These are phyloP conservation scores for Ophiocordyceps sinensis DNA, from an alignment of 2,329 filamentous ascomycete species.

Conservation along the genomic window DNA sequence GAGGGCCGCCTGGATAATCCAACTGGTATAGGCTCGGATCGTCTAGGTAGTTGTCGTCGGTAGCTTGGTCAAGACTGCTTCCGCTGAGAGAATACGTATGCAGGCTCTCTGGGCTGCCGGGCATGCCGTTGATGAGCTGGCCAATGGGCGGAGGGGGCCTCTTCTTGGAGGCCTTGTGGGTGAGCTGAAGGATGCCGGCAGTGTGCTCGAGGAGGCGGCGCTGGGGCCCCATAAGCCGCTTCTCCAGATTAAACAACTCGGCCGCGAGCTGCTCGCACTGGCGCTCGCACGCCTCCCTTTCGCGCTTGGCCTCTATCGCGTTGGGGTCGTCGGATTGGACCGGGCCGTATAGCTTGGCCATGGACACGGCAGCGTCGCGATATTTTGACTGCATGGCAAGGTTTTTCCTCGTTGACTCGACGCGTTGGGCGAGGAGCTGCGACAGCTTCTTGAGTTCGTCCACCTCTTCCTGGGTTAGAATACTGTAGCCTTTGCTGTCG, in stretches of 20 bases:
- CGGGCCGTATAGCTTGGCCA: constrained; percentile 67
- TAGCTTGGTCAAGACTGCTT: constrained; percentile 39
- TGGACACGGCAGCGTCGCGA: constrained; percentile 78
- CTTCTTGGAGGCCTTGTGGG: constrained; percentile 62
- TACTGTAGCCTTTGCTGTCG: constrained; percentile 73
- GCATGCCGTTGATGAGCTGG: constrained; percentile 40
- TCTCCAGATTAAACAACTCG: constrained; percentile 69
- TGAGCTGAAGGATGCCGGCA: constrained; percentile 80
- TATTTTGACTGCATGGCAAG: constrained; percentile 86
- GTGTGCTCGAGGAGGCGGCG: constrained; percentile 74
- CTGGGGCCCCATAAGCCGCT: constrained; percentile 59
- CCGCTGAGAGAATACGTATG: constrained; percentile 52
- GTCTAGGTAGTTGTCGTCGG: constrained; percentile 54
- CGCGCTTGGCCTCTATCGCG: constrained; percentile 52
- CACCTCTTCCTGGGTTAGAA: constrained; percentile 82
- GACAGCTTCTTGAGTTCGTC: constrained; percentile 84
- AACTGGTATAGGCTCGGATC: constrained; percentile 61
- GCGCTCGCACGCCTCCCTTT: constrained; percentile 57
- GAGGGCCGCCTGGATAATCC: constrained; percentile 43
- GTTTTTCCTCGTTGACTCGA: constrained; percentile 70
- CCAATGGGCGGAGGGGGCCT: constrained; percentile 26
- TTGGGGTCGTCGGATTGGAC: constrained; percentile 34
- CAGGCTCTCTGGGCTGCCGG: constrained; percentile 63
- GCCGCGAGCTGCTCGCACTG: constrained; percentile 76
- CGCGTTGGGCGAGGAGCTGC: constrained; percentile 54